Conservation (phyloP, 2,329 filamentous ascomycete species). For the Fusarium newnesense region DNA sequence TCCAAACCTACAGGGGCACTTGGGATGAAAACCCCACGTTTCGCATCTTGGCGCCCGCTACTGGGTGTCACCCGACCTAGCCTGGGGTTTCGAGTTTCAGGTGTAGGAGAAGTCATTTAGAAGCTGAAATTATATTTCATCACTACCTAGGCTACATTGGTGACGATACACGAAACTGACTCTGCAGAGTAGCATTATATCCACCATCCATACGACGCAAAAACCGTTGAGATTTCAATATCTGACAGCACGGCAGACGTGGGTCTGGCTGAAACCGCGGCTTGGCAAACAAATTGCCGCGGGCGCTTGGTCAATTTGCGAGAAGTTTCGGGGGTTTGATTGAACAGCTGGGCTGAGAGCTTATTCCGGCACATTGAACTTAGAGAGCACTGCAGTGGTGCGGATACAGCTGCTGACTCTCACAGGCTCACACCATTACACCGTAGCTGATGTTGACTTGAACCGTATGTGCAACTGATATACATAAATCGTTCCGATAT, state of each 20-base stretch:
- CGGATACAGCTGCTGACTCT: not conserved
- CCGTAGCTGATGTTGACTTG: not conserved
- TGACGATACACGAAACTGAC: no score
- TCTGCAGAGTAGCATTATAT: not conserved
- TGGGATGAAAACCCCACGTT: not conserved
- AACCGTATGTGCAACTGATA: rapidly evolving
- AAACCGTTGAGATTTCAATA: not conserved
- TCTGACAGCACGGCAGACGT: not conserved
- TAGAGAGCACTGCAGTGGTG: no score
- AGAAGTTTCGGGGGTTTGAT: not conserved
- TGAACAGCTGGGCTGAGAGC: not conserved
- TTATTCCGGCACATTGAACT: no score
- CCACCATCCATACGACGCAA: not conserved
- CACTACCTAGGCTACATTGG: not conserved
- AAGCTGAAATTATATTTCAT: not conserved
- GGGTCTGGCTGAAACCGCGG: not conserved
- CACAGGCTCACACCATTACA: rapidly evolving
- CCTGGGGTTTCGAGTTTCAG: not conserved
- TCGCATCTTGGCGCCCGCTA: not conserved
- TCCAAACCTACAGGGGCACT: not conserved
- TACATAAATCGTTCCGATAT: rapidly evolving
- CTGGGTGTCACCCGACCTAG: not conserved
- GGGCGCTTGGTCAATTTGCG: not conserved
- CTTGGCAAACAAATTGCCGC: not conserved
- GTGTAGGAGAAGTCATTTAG: not conserved